Conservation (phyloP, 768 basidiomycete species). For the Trametes meyenii region DNA sequence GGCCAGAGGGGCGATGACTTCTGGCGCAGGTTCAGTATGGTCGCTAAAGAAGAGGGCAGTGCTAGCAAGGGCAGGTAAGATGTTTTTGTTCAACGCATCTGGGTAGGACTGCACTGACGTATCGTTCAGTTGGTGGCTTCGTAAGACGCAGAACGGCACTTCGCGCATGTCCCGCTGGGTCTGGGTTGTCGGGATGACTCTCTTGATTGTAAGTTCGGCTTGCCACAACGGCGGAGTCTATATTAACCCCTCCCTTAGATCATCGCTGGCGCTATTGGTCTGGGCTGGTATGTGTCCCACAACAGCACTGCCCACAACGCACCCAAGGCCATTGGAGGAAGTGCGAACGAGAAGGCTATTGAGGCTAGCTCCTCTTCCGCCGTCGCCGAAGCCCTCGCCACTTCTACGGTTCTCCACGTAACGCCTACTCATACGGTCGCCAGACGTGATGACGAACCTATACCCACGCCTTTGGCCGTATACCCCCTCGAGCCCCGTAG, state of each 20-base stretch:
- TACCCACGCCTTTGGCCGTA: constrained; percentile 26
- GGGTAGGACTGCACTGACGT: neutral
- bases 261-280: constrained; percentile 57
- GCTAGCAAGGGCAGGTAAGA: constrained; percentile 48
- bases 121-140: constrained; percentile 62
- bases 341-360: constrained; percentile 37
- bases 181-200: constrained; percentile 63
- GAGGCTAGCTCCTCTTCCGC: constrained; percentile 22
- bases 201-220: constrained; percentile 51
- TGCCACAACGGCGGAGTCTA: neutral
- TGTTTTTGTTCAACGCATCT: neutral
- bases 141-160: constrained; percentile 57
- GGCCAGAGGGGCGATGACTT: constrained; percentile 83
- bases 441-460: constrained; percentile 36
- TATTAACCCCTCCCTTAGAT: constrained; percentile 34
- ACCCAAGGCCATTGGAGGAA: constrained; percentile 69
- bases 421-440: constrained; percentile 65
- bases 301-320: constrained; percentile 48
- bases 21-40: constrained; percentile 85
- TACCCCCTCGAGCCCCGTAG: constrained; percentile 16
- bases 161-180: constrained; percentile 66
- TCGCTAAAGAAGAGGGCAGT: constrained; percentile 66
- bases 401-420: constrained; percentile 44
- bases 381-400: constrained; percentile 26
- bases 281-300: constrained; percentile 63